Conservation (phyloP, 1,284 basidiomycete genomes). For the Ceratobasidium theobromae region DNA sequence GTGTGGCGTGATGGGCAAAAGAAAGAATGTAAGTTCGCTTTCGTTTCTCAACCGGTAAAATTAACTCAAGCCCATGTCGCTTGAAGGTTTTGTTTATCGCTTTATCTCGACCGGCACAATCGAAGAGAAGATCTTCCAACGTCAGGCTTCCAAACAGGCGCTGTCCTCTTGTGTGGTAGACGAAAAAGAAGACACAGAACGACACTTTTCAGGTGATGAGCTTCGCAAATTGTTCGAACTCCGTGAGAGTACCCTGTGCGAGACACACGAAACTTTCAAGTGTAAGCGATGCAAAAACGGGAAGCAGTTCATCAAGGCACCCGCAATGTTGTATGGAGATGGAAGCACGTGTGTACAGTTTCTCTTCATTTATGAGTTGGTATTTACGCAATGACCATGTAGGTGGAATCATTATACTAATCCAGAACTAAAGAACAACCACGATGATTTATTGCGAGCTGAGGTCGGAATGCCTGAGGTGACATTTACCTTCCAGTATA, state of each 20-base stretch:
- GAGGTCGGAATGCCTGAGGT: slow-evolving; percentile 85
- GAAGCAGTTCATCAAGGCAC: slow-evolving; percentile 79
- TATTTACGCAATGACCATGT: slow-evolving; percentile 32
- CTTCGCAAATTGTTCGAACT: slow-evolving; percentile 91
- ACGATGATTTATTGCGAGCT: slow-evolving; percentile 92
- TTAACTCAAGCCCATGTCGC: no score
- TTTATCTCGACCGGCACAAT: slow-evolving; percentile 98
- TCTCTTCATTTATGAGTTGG: slow-evolving; percentile 27
- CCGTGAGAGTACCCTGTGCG: slow-evolving; percentile 84
- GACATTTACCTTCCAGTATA: slow-evolving; percentile 90
- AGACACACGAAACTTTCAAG: slow-evolving; percentile 98
- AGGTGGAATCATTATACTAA: slow-evolving; percentile 99
- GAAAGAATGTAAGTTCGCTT: slow-evolving; percentile 80
- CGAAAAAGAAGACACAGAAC: slow-evolving; percentile 92
- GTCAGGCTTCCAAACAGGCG: slow-evolving; percentile 95
- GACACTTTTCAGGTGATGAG: slow-evolving; percentile 91
- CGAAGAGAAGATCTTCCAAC: slow-evolving; percentile 98
- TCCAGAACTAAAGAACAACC: slow-evolving; percentile 82
- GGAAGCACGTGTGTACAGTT: slow-evolving; percentile 82
- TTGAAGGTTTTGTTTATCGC: slow-evolving; percentile 90
- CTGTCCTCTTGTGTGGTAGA: slow-evolving; percentile 97
- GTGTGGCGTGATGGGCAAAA: slow-evolving; percentile 99
- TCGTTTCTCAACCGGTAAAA: neutral
- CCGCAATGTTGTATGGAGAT: slow-evolving; percentile 92
- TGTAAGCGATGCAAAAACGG: slow-evolving; percentile 93